Base-by-base conservation (phyloP, 345 rosid genomes). In the Citrus glauca region DNA sequence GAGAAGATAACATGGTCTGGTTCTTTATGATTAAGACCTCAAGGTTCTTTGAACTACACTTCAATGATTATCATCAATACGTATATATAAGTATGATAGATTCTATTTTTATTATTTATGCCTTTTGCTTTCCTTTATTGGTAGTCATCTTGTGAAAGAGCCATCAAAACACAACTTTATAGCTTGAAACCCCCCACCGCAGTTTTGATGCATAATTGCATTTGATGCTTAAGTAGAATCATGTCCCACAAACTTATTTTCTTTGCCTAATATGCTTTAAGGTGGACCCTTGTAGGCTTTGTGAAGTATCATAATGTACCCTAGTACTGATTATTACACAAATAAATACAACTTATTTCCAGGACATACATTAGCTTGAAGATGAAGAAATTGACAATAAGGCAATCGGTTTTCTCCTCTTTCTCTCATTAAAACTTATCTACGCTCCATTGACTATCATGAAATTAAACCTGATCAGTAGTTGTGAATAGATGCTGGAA, bases 1-100 rank as follows among this genome's bases (percentile, higher is more conserved):
- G 84, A 25, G 81, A 75, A 70, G 81, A 65, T 81, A 79, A 76
- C 75, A 73, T 80, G 40, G 22, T 63, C 76, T 78, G 70, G 79
- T 77, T 78, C 45, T 71, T 81, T 80, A 81, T 83, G 69, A 81
- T 82, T 71, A 79, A 64, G 66, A 50, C 71, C 72, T 65, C 62
- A 66, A 72, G 81, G 81, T 83, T 83, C 84, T 82, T 80, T 80
- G 84, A 81, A 81, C 84, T 77, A 53, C 76, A 75, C 76, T 71
- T 79, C 77, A 84, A 84, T 79, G 38, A 84, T 53, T 53, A 53
- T 87, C 79, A 77, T 69, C 19, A n/a, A 24, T 69, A 17, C n/a
- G 66, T 78, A 68, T 78, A 76, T 57, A 69, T 5, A 69, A 67
- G 74, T 71, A 80, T 56, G 72, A 37, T 19, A 22, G 76, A 55